These are phyloP conservation scores for Pleurotus tuber-regium DNA, from an alignment of 768 basidiomycete species.

Conservation along the genomic window DNA sequence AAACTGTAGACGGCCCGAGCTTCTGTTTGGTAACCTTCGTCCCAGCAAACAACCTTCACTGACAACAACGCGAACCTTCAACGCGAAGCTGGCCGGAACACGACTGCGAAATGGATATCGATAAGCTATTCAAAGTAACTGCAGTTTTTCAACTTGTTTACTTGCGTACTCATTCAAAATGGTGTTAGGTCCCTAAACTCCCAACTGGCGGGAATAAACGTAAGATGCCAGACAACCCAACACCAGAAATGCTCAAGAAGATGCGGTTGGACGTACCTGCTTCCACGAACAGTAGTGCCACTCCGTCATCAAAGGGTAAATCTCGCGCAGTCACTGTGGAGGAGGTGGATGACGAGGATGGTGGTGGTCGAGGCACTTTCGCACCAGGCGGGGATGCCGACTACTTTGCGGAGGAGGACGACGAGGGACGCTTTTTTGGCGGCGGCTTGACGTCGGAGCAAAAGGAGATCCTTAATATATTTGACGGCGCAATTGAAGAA, in stretches of 20 bases:
- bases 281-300: slow-evolving; percentile 8
- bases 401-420: slow-evolving; percentile 89
- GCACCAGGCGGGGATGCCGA: slow-evolving; percentile 88
- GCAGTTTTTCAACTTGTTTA: background rate
- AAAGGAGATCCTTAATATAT: slow-evolving; percentile 93
- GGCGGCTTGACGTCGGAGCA: slow-evolving; percentile 91
- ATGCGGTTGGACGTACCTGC: slow-evolving; percentile 53
- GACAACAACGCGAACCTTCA: background rate
- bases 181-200: slow-evolving; percentile 60
- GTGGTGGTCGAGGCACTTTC: slow-evolving; percentile 45
- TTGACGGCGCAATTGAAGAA: slow-evolving; percentile 71
- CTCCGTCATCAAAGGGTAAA: slow-evolving; percentile 23
- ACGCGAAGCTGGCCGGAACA: slow-evolving; percentile 3
- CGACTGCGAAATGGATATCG: slow-evolving; percentile 33
- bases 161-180: slow-evolving; percentile 4
- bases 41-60: background rate
- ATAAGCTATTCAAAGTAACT: slow-evolving; percentile 49
- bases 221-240: slow-evolving; percentile 73
- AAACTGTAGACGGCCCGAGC: too few species aligned
- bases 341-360: slow-evolving; percentile 58
- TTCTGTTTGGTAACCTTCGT: too few species aligned
- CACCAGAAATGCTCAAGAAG: slow-evolving; percentile 80
- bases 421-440: slow-evolving; percentile 90
- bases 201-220: slow-evolving; percentile 65
- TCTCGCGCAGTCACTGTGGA: slow-evolving; percentile 52